Evolutionary conservation across 768 basidiomycete genomes (phyloP), one percentile per base, ranked within the genome.

Genomic region (Thelephora ganbajun): DNA sequence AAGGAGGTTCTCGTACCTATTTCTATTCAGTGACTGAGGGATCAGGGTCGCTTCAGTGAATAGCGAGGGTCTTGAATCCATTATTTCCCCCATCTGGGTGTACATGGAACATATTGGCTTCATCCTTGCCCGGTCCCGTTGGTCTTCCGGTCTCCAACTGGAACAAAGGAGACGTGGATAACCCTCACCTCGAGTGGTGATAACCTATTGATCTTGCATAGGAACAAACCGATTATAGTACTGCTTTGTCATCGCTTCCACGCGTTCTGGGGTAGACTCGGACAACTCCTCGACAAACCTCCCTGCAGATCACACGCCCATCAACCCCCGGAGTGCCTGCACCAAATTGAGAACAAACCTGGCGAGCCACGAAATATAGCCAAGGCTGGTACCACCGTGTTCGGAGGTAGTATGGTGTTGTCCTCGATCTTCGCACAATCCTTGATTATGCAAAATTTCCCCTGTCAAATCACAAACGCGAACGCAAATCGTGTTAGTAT

Each of bases 371-470:
- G 63, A 63, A 93, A 97, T 5, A 83, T 66, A 0, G 90, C 75
- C 50, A 97, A 64, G 2, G 90, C 87, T 1, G 94, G 92, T 9
- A 98, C 79, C 43, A 97, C 90, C 0, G 91, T 92, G 48, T 89
- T 92, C 2, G 91, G 83, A 1, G 93, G 88, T 12, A 98, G 67
- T 34, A 98, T 77, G 0, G 90, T 86, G 53, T 85, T 83, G 61
- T 97, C 93, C 23, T 83, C 82, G 19, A 99, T 80, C 51, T 77
- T 80, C 2, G 85, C 88, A 54, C 92, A 93, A 58, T 98, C 94
- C 60, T 97, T 96, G 62, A 97, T 92, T 49, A 94, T 92, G 0
- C 84, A 82, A 57, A 98, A 96, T 62, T 96, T 92, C 19, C 96
- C 93, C 93, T 97, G 56, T 13, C 42, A 1, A 19, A 33, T 4